A percentile compares a stretch with the other conserved stretches of the same genome.
Conservation (phyloP, 2,329 filamentous ascomycete species). For the Trichoderma hamatum region DNA sequence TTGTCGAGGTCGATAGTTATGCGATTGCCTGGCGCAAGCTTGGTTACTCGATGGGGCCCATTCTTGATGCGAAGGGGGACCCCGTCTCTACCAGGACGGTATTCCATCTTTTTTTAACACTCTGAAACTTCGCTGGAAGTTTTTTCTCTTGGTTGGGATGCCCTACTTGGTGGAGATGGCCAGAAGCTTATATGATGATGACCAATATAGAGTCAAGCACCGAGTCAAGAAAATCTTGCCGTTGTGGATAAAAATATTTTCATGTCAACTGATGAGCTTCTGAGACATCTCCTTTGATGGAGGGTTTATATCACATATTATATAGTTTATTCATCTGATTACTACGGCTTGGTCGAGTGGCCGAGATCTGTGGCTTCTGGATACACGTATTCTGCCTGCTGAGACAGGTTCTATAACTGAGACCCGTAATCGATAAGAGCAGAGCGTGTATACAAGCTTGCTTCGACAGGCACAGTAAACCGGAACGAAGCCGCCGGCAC, state of each 20-base stretch:
- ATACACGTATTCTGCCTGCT: too few relatives aligned
- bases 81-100: constrained; percentile 31
- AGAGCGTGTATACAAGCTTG: not conserved
- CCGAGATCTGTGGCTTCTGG: not conserved
- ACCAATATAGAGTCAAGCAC: constrained; percentile 98
- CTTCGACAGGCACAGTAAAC: not conserved
- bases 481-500: not conserved
- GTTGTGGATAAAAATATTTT: constrained; percentile 38
- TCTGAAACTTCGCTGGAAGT: constrained; percentile 49
- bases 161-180: constrained; percentile 21
- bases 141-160: constrained; percentile 33
- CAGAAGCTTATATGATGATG: constrained; percentile 82
- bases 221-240: constrained; percentile 53
- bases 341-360: not conserved
- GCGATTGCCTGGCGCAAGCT: constrained; percentile 76
- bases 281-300: not conserved
- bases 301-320: not conserved
- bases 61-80: constrained; percentile 97
- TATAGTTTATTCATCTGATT: not conserved
- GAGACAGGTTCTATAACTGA: not conserved
- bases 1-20: constrained; percentile 98
- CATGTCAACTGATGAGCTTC: constrained; percentile 28
- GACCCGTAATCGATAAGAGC: not conserved
- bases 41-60: constrained; percentile 99
- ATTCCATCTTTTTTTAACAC: constrained; percentile 38